Evolutionary conservation across 1,284 basidiomycete genomes (phyloP).

Genomic region (Cryptococcus sp.): DNA sequence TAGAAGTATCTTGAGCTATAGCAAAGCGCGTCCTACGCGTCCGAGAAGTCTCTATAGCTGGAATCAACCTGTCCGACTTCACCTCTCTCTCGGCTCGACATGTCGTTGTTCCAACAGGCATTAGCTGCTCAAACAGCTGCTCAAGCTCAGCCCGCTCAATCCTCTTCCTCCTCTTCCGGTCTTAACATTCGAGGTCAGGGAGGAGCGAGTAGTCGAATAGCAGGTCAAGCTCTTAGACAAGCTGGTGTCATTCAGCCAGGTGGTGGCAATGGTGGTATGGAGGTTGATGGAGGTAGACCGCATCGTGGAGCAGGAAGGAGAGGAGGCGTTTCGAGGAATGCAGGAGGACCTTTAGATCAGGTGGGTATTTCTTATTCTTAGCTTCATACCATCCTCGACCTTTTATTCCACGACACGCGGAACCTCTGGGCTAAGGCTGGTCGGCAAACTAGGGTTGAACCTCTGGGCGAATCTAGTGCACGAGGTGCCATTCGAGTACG

Average conservation of each 20-base stretch:
- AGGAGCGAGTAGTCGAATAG: slow-evolving; percentile 11
- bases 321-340: slow-evolving; percentile 9
- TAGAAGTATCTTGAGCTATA: no score
- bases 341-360: slow-evolving; percentile 33
- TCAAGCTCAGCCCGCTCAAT: background rate
- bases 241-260: slow-evolving; percentile 26
- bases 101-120: slow-evolving; percentile 25
- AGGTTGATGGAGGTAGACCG: slow-evolving; percentile 24
- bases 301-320: slow-evolving; percentile 15
- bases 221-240: slow-evolving; percentile 25
- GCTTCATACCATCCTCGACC: no score
- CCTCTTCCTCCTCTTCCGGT: background rate
- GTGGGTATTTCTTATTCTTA: slow-evolving; percentile 16
- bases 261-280: slow-evolving; percentile 21
- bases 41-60: no score
- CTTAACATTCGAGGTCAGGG: slow-evolving; percentile 25
- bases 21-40: no score
- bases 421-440: no score
- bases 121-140: slow-evolving; percentile 11
- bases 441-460: no score
- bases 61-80: no score
- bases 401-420: no score
- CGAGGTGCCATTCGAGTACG: no score
- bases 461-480: no score
- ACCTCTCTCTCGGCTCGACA: background rate